Base-by-base conservation (phyloP, 805 yeast species). In the Cyberlindnera japonica region DNA sequence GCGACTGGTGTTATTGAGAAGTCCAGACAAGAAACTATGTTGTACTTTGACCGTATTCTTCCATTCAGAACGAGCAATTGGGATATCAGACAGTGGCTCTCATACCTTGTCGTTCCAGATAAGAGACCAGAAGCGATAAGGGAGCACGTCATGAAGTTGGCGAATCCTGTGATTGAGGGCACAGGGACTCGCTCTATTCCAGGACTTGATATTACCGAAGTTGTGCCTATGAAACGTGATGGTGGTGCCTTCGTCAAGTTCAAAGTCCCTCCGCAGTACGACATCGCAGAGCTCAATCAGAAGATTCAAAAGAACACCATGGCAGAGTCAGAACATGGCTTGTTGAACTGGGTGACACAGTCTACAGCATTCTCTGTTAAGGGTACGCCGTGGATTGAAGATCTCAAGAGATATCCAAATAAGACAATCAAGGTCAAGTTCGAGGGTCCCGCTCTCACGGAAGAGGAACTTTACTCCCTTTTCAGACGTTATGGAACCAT, bases 311-410 rank as follows among this genome's bases (percentile, higher is more conserved):
- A 60, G 35, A 79, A 79, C 46, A 64, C 77, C 4, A 50, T 63
- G 31, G 45, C 55, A 49, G 54, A 69, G 59, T 51, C 74, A 49
- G 41, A 65, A 41, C 38, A 52, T 49, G 67, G 68, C 11, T 33
- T 67, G 10, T 42, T 64, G 17, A 66, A 72, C 17, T 68, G 67
- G 39, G 51, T 77, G n/a, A 60, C 74, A 2, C 66, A 62, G 41
- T 83, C 82, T 2, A 65, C 67, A 44, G 82, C 74, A 38, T 81
- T 71, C 54, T 80, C 84, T 1, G 97, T 93, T 1, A 81, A 83
- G 51, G 99, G 99, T 46, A 69, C 75, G 2, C 99, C 99, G 0
- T 91, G 97, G 96, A 83, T 93, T 45, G 98, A 91, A 64, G 99
- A 93, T 58, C 68, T 93, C 59, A 75, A 86, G 51, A 66, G 96